Percentiles rank a stretch among this genome's conserved stretches.
phyloP scores from a whole-genome alignment of 225 moss, liverwort and hornwort genomes.

The Lunularia cruciata region DNA sequence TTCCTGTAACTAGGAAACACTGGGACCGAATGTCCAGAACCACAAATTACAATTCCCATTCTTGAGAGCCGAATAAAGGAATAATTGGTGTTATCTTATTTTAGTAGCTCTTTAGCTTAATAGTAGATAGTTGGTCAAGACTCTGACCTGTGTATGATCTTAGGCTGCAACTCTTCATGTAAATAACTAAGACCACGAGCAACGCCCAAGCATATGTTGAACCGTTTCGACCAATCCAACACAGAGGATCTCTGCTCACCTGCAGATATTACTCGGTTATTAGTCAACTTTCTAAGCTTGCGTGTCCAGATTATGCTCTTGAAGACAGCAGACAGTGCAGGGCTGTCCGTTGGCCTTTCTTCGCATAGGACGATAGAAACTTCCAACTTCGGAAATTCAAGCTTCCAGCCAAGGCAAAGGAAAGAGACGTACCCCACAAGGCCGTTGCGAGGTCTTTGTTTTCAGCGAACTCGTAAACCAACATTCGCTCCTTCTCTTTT shows the following conservation, averaged over 20 bases:
- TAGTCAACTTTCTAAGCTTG: background rate
- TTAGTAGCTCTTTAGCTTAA: no score
- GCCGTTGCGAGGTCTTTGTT: conserved; percentile 24
- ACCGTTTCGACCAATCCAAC: conserved; percentile 27
- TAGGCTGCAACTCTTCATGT: conserved; percentile 36
- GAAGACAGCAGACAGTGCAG: background rate
- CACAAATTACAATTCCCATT: no score
- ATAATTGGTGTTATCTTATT: no score
- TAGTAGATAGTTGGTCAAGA: no score
- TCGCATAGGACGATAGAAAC: no score
- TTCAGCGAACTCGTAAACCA: conserved; percentile 25
- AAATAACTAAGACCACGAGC: conserved; percentile 36
- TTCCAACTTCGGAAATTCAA: background rate
- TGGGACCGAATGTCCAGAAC: no score
- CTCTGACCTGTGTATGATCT: conserved; percentile 39
- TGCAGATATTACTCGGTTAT: background rate
- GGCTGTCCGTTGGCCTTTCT: no score
- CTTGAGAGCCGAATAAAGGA: no score
- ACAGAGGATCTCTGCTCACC: background rate
- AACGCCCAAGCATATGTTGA: conserved; percentile 28
- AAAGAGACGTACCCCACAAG: conserved; percentile 24
- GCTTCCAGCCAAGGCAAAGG: no score
- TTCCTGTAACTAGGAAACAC: no score
- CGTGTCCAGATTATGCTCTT: background rate
- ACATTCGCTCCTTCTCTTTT: conserved; percentile 36